These are phyloP conservation scores for Haplosporangium sp. DNA, from an alignment of 371 early-diverging fungal genomes.

Conservation along the genomic window DNA sequence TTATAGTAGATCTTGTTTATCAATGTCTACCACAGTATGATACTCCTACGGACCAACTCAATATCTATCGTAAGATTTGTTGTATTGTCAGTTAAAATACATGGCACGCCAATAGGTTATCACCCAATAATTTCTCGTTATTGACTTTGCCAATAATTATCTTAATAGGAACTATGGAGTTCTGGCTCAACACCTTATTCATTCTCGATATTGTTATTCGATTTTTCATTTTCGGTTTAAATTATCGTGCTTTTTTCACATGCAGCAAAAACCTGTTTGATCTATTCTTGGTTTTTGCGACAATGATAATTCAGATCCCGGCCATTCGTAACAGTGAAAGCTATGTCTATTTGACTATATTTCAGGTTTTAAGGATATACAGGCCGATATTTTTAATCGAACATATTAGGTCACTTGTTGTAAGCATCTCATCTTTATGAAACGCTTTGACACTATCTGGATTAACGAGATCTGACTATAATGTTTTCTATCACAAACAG, in stretches of 20 bases:
- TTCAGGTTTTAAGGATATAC: conserved; percentile 73
- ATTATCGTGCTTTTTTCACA: conserved; percentile 59
- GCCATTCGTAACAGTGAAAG: conserved; percentile 56
- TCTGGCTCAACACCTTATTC: conserved; percentile 67
- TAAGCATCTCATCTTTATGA: too few relatives aligned
- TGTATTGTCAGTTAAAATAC: too few relatives aligned
- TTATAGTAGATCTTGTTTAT: conserved; percentile 63
- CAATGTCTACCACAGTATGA: conserved; percentile 64
- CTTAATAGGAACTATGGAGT: conserved; percentile 58
- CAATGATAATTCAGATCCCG: conserved; percentile 67
- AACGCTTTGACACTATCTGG: too few relatives aligned
- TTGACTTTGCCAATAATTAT: not conserved
- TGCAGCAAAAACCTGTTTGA: conserved; percentile 65
- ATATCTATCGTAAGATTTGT: conserved; percentile 44
- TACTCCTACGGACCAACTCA: conserved; percentile 52
- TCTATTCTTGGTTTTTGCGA: conserved; percentile 63
- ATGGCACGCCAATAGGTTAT: too few relatives aligned
- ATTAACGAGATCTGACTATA: too few relatives aligned
- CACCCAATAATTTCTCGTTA: too few relatives aligned
- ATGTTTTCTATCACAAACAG: too few relatives aligned
- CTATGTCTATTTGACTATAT: conserved; percentile 73
- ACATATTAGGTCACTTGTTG: conserved; percentile 66
- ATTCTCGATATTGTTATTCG: conserved; percentile 66
- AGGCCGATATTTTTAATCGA: conserved; percentile 69
- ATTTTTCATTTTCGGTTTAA: conserved; percentile 54